Percentiles rank a stretch among this genome's conserved stretches.
phyloP scores from a whole-genome alignment of 176 grass and related monocot genomes.

The Triticum turgidum region DNA sequence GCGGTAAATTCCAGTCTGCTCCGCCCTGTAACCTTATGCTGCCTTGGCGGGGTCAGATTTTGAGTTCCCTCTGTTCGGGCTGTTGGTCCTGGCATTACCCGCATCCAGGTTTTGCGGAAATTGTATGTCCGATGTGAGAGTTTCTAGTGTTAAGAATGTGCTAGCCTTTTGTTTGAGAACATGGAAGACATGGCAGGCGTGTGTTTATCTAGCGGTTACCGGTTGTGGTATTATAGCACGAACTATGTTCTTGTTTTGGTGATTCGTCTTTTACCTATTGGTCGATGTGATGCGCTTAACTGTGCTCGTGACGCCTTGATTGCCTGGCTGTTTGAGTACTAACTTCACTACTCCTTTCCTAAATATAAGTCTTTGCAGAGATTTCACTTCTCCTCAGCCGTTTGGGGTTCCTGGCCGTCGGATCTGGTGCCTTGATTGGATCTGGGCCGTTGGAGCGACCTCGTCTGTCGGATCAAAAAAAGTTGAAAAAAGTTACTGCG shows the following conservation, averaged over 20 bases:
- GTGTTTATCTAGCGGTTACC: background rate
- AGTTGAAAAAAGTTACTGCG: no score
- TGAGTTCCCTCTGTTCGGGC: background rate
- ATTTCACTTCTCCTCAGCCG: no score
- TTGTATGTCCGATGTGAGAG: background rate
- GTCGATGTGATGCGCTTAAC: background rate
- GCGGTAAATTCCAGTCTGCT: conserved; percentile 36
- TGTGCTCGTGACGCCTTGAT: background rate
- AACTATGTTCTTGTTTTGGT: background rate
- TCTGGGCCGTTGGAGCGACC: no score
- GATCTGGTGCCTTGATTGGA: no score
- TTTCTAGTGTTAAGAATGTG: background rate
- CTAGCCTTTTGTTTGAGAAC: background rate
- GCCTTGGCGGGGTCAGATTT: background rate
- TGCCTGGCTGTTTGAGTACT: background rate
- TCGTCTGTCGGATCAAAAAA: no score
- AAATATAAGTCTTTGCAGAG: no score
- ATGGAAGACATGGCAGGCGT: background rate
- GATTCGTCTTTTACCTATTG: background rate
- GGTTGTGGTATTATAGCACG: background rate
- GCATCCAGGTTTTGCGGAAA: background rate
- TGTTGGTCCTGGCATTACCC: background rate
- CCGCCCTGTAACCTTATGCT: background rate
- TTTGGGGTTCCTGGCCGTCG: no score
- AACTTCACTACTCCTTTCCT: no score